Conservation (phyloP, 1,284 basidiomycete species). For the Rhodotorula sp. region DNA sequence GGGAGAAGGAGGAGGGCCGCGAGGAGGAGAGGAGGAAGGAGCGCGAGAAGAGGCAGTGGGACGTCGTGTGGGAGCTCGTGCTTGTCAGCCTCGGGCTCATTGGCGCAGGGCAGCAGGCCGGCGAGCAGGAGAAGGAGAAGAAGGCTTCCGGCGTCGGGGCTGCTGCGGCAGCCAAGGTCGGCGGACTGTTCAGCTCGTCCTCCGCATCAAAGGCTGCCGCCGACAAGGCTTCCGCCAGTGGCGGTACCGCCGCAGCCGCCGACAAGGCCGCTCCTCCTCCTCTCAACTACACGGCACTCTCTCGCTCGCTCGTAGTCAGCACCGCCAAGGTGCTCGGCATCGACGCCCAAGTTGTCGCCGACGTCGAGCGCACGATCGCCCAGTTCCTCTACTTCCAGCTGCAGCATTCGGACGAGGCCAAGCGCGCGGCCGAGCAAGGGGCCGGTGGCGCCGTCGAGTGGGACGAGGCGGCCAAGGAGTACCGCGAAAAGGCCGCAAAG, state of each 20-base stretch:
- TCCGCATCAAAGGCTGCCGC: not conserved
- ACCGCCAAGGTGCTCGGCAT: conserved; percentile 51
- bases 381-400: conserved; percentile 53
- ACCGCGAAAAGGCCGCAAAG: conserved; percentile 48
- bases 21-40: not conserved
- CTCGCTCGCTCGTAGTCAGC: conserved; percentile 49
- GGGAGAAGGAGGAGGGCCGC: not conserved
- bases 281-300: conserved; percentile 51
- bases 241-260: not conserved
- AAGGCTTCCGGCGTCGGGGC: not conserved
- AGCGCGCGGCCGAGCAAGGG: not conserved
- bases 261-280: conserved; percentile 8
- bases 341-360: conserved; percentile 44
- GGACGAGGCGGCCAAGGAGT: conserved; percentile 50
- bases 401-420: conserved; percentile 40
- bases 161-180: conserved; percentile 6
- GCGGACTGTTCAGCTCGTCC: conserved; percentile 12
- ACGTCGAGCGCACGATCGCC: conserved; percentile 51
- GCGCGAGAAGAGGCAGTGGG: conserved; percentile 17
- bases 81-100: conserved; percentile 38
- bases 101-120: conserved; percentile 11
- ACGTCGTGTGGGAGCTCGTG: conserved; percentile 34
- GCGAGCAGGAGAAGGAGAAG: conserved; percentile 4
- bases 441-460: conserved; percentile 37
- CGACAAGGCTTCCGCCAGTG: not conserved